Conservation (phyloP, 2,329 filamentous ascomycete genomes). For the Colletotrichum sp. region DNA sequence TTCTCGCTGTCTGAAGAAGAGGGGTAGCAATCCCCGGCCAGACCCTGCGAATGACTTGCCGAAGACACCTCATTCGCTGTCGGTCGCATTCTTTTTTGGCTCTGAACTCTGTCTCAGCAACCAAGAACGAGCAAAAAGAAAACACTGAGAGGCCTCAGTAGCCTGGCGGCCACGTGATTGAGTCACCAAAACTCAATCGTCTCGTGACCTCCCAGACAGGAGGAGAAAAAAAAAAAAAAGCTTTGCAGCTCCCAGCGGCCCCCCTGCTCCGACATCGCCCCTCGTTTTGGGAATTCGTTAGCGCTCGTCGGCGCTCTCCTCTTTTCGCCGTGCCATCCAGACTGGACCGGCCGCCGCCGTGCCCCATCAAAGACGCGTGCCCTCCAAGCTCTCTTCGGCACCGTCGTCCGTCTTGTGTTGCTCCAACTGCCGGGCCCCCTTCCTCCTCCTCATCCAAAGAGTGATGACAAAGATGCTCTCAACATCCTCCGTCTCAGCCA, state of each 20-base stretch:
- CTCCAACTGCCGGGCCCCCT: neutral
- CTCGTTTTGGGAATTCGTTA: neutral
- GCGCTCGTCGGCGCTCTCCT: neutral
- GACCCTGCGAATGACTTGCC: neutral
- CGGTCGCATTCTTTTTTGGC: neutral
- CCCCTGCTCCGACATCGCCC: conserved; percentile 12
- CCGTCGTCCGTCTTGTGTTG: neutral
- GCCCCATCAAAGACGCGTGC: neutral
- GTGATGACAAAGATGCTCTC: neutral
- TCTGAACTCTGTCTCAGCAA: neutral
- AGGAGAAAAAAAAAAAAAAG: neutral
- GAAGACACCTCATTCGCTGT: neutral
- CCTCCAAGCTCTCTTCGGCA: neutral
- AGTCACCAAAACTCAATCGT: neutral
- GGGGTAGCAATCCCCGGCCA: neutral
- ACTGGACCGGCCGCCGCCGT: neutral
- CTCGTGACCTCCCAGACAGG: neutral
- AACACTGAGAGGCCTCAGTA: neutral
- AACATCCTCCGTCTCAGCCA: neutral
- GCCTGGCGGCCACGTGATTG: neutral
- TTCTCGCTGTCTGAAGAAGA: neutral
- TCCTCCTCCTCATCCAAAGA: neutral
- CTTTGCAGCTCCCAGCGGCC: neutral
- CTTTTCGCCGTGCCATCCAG: neutral
- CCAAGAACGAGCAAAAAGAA: neutral